These are phyloP conservation scores for Rhazya stricta DNA, from an alignment of 257 asterid species.

Conservation along the genomic window DNA sequence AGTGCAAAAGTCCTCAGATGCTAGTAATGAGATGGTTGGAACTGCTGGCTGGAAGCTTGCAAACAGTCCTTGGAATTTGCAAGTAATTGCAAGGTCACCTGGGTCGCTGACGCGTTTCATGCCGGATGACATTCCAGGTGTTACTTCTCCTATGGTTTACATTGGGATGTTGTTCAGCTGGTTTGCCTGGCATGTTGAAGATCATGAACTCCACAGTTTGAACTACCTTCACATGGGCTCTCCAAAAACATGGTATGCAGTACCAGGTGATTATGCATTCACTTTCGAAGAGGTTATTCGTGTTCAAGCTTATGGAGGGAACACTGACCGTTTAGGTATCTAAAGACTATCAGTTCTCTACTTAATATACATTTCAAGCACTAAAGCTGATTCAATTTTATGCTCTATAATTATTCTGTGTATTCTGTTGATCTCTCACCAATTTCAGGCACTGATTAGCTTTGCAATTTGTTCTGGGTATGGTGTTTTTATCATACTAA, in stretches of 20 bases:
- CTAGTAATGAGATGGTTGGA: constrained; percentile 59
- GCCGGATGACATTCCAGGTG: constrained; percentile 99
- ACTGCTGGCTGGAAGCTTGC: constrained; percentile 95
- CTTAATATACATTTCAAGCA: not conserved
- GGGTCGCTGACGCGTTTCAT: constrained; percentile 95
- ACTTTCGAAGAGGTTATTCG: constrained; percentile 85
- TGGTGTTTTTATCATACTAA: not conserved
- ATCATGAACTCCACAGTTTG: constrained; percentile 98
- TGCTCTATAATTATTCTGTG: not conserved
- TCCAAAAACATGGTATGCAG: constrained; percentile 97
- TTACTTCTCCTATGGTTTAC: constrained; percentile 97
- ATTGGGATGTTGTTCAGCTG: constrained; percentile 98
- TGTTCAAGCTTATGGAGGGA: constrained; percentile 59
- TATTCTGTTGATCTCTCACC: not conserved
- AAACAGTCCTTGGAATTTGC: constrained; percentile 97
- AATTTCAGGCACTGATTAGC: not conserved
- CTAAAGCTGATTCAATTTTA: not conserved
- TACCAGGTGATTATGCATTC: constrained; percentile 86
- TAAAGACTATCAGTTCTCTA: constrained; percentile 8
- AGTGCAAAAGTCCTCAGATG: constrained; percentile 34
- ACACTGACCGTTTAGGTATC: constrained; percentile 70
- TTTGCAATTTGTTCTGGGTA: not conserved
- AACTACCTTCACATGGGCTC: constrained; percentile 93
- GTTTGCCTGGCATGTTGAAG: constrained; percentile 99
- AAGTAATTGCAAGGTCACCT: constrained; percentile 85